Evolutionary conservation across 1,284 basidiomycete species (phyloP), one percentile per base, ranked within the genome.

Genomic region (Rhodofomes roseus): DNA sequence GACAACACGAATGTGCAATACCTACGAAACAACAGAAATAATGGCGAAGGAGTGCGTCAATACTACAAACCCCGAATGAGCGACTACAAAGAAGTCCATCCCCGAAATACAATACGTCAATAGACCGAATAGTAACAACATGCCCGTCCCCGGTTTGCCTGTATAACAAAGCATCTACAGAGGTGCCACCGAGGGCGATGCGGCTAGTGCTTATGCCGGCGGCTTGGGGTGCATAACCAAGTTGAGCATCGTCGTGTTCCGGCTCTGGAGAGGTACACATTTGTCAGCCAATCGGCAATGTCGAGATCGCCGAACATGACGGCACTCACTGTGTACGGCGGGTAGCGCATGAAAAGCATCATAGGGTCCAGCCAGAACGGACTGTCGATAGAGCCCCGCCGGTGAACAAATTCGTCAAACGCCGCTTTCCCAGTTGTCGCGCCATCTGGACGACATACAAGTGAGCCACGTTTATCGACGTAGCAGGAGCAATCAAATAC

Each of bases 351-450:
- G 18, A 60, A 61, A 31, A 68, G 59, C 11, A 62, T 55, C 16
- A 64, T 9, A 12, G 61, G 55, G 61, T 69, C 66, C 31, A 66
- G 86, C 88, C 85, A 87, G 63, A 76, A 70, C 8, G 89, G 88
- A 2, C 78, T 79, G 66, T 90, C 84, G 39, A 89, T 59, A 0
- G 83, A 80, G 9, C 82, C 64, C 54, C 89, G 79, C 9, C 81
- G 64, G 65, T 91, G 88, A 0, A 87, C 89, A 73, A 90, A 91
- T 66, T 79, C 75, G 58, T 88, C 84, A 65, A 90, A 90, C 1
- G 76, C 71, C 65, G 75, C 85, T 70, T 89, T 88, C 25, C 86
- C 81, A 0, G 81, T 81, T 62, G 86, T 82, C 43, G 77, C 77
- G 4, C 89, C 89, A 48, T 77, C 88, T 89, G 25, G 25, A 34